phyloP scores from a whole-genome alignment of 257 asterid genomes.

The Voacanga thouarsii region DNA sequence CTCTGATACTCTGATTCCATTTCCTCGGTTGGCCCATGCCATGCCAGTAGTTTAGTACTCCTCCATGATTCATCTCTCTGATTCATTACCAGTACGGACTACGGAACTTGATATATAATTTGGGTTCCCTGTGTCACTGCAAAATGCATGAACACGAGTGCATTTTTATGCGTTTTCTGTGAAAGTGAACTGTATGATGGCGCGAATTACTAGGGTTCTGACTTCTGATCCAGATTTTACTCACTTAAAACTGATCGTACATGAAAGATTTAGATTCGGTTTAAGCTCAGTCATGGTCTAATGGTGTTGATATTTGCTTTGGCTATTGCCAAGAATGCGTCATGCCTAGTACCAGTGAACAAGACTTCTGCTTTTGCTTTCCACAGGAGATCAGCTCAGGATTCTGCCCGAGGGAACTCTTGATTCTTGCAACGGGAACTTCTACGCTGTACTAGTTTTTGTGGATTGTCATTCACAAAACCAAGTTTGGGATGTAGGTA shows the following conservation, averaged over 20 bases:
- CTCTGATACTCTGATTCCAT: neutral
- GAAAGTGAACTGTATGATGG: neutral
- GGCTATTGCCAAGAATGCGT: too few relatives aligned
- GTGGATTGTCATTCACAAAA: too few relatives aligned
- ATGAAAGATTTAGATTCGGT: neutral
- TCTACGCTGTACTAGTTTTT: too few relatives aligned
- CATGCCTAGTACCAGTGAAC: too few relatives aligned
- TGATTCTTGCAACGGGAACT: too few relatives aligned
- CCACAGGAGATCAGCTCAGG: neutral
- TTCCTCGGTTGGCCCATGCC: conserved; percentile 2
- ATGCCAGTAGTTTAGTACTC: neutral
- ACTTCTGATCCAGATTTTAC: conserved; percentile 2
- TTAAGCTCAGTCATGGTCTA: neutral
- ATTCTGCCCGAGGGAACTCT: too few relatives aligned
- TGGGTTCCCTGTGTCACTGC: neutral
- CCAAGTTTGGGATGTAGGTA: too few relatives aligned
- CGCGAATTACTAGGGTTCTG: neutral
- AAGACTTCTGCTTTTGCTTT: neutral
- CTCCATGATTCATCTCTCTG: conserved; percentile 3
- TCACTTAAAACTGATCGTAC: neutral
- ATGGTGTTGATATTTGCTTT: too few relatives aligned
- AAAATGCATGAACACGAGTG: neutral
- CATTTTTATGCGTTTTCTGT: neutral
- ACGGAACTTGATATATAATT: conserved; percentile 19
- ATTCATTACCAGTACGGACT: conserved; percentile 16